phyloP scores from a whole-genome alignment of 1,139 yeast genomes.

The Blastobotrys illinoisensis region DNA sequence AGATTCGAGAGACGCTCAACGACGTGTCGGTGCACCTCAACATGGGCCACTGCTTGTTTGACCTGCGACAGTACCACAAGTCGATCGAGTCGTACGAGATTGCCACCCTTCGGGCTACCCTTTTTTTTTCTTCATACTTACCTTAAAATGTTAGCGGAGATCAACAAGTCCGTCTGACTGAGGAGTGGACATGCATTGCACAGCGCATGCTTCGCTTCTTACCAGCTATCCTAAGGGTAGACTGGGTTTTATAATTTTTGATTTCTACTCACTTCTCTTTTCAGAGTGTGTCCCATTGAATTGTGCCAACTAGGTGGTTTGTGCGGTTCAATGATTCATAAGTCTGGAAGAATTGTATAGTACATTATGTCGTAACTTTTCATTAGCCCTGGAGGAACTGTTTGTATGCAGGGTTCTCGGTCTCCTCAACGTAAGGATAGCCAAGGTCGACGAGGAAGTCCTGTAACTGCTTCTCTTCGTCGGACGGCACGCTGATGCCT shows the following conservation, averaged over 20 bases:
- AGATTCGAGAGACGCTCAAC: slow-evolving; percentile 77
- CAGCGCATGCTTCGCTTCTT: slow-evolving; percentile 29
- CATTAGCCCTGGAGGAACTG: slow-evolving; percentile 46
- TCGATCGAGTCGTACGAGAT: slow-evolving; percentile 87
- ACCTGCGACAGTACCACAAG: slow-evolving; percentile 73
- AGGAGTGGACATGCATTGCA: slow-evolving; percentile 37
- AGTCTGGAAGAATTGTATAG: background rate
- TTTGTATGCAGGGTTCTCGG: slow-evolving; percentile 75
- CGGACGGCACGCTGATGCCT: slow-evolving; percentile 79
- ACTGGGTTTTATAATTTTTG: slow-evolving; percentile 40
- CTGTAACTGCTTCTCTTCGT: slow-evolving; percentile 59
- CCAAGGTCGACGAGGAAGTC: slow-evolving; percentile 65
- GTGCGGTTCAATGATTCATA: background rate
- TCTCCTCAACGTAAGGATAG: slow-evolving; percentile 74
- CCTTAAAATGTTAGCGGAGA: slow-evolving; percentile 96
- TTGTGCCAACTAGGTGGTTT: background rate
- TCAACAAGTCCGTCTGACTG: slow-evolving; percentile 87
- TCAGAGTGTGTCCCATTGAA: background rate
- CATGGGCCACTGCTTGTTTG: slow-evolving; percentile 82
- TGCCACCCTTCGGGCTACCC: slow-evolving; percentile 4
- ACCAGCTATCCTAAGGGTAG: slow-evolving; percentile 36
- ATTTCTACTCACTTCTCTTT: slow-evolving; percentile 17
- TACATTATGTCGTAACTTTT: background rate
- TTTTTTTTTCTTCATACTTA: slow-evolving; percentile 81
- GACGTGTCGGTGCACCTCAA: slow-evolving; percentile 81